Evolutionary conservation across 495 filamentous ascomycete genomes (phyloP), one percentile per base, ranked within the genome.

Genomic region (Penicillium odoratum): DNA sequence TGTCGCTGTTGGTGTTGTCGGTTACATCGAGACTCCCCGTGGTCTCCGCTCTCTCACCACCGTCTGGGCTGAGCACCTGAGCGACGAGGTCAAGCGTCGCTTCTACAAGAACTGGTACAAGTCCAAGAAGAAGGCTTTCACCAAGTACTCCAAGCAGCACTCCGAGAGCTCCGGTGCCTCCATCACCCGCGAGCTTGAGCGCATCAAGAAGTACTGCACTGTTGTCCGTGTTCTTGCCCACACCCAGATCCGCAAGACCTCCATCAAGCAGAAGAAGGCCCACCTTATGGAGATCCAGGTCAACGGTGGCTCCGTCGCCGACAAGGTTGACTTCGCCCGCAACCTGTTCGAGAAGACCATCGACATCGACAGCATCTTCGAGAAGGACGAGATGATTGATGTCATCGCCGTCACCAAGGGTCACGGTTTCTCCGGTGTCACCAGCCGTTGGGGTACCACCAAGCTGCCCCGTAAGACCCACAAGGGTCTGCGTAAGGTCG

Each of bases 61-160:
- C 73, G 89, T 99, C 77, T 99, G 95, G 95, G 94, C 94, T 74
- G 93, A 97, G 85, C 95, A 99, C 80, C 78, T 99, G 75, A 88
- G 88, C 79, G 95, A 99, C 78, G 95, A 97, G 83, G 77, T 99
- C 79, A 96, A 95, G 85, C 89, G 95, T 65, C 92, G 95, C 74
- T 99, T 99, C 91, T 99, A 99, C 89, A 99, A 99, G 92, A 99
- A 99, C 86, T 99, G 95, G 95, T 99, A 99, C 90, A 96, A 95
- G 85, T 89, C 85, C 85, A 99, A 99, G 93, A 98, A 97, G 91
- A 99, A 99, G 92, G 95, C 95, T 56, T 99, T 98, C 85, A 99
- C 95, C 83, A 97, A 95, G 85, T 99, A 99, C 81, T 90, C 95
- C 85, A 98, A 97, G 91, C 93, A 96, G 86, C 91, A 98, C 88